Evolutionary conservation across 257 asterid species (phyloP).

Genomic region (Solanum paucissectum): DNA sequence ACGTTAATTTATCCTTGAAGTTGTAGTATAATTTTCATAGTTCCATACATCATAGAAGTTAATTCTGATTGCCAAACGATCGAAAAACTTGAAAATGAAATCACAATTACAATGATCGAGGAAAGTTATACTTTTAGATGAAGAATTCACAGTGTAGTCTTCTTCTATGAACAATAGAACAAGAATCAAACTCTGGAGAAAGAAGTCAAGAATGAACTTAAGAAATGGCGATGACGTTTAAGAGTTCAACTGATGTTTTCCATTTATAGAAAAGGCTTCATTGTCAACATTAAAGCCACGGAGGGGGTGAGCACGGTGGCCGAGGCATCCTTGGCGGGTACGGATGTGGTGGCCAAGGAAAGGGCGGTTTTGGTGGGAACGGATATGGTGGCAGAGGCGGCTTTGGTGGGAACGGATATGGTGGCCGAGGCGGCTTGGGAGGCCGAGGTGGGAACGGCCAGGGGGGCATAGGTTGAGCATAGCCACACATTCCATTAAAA

Average conservation of each 20-base stretch:
- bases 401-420: constrained; percentile 9
- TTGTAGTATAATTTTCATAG: background rate
- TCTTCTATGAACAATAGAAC: background rate
- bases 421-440: constrained; percentile 20
- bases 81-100: background rate
- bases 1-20: background rate
- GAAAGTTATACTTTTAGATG: background rate
- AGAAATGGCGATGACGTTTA: background rate
- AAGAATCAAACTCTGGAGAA: background rate
- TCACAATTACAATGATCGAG: background rate
- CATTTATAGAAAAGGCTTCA: background rate
- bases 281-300: background rate
- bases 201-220: no score
- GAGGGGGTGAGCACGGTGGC: constrained; percentile 1
- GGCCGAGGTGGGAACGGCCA: constrained; percentile 35
- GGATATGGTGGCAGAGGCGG: constrained; percentile 3
- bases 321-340: background rate
- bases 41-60: background rate
- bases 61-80: background rate
- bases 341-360: constrained; percentile 5
- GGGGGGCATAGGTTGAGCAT: constrained; percentile 43
- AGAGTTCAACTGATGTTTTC: background rate
- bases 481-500: constrained; percentile 50
- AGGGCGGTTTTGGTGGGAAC: background rate
- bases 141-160: background rate